phyloP scores from a whole-genome alignment of 2,329 filamentous ascomycete species.

The Epicoccum nigrum region DNA sequence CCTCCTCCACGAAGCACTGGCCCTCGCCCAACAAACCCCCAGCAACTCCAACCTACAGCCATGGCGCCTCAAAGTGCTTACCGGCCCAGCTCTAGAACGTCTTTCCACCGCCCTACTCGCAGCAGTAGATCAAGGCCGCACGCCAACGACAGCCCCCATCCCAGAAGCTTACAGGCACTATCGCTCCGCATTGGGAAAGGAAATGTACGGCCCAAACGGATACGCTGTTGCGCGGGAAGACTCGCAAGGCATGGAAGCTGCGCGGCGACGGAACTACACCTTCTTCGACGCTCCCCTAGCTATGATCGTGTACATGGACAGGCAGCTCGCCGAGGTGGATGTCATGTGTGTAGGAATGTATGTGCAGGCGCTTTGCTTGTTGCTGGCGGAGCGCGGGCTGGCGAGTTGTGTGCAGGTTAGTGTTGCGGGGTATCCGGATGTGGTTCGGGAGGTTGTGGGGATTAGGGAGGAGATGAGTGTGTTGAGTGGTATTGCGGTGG shows the following conservation, averaged over 20 bases:
- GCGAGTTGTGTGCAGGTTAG: conserved; percentile 27
- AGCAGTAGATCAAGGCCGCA: conserved; percentile 4
- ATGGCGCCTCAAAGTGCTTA: conserved; percentile 19
- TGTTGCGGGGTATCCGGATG: conserved; percentile 30
- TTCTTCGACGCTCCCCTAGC: conserved; percentile 31
- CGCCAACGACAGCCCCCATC: conserved; percentile 19
- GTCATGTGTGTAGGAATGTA: conserved; percentile 32
- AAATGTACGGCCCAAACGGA: conserved; percentile 27
- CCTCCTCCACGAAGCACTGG: conserved; percentile 3
- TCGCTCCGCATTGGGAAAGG: conserved; percentile 25
- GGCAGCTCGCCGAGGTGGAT: conserved; percentile 17
- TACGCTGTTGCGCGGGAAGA: conserved; percentile 23
- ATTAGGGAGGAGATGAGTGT: conserved; percentile 22
- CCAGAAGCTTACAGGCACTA: conserved; percentile 24
- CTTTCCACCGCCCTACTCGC: conserved; percentile 17
- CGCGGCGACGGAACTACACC: conserved; percentile 24
- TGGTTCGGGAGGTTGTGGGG: conserved; percentile 23
- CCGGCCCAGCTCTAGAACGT: conserved; percentile 19
- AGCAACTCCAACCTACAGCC: conserved; percentile 20
- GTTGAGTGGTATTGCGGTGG: conserved; percentile 32
- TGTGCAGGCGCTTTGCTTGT: conserved; percentile 29
- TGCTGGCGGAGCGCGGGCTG: conserved; percentile 26
- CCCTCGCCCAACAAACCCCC: conserved; percentile 13
- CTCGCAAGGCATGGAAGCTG: conserved; percentile 2
- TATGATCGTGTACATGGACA: conserved; percentile 25